Conservation (phyloP, 1,284 basidiomycete species). For the Macrocystidia cucumis region DNA sequence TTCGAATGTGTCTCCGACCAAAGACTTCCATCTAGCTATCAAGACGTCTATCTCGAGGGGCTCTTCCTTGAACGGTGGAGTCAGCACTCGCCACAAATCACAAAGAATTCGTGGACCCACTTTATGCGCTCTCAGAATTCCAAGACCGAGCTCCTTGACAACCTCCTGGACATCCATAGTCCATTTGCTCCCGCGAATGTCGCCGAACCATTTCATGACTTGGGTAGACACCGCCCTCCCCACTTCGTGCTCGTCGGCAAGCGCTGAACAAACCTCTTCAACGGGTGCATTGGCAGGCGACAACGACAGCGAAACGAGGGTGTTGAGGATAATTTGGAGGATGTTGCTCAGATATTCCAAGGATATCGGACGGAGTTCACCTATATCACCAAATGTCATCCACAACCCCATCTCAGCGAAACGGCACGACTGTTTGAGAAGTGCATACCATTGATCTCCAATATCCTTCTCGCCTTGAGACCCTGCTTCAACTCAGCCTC, state of each 20-base stretch:
- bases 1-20: conserved; percentile 72
- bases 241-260: conserved; percentile 74
- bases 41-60: conserved; percentile 50
- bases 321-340: conserved; percentile 66
- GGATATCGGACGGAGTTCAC: conserved; percentile 62
- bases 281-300: conserved; percentile 40
- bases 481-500: conserved; percentile 63
- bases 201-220: conserved; percentile 77
- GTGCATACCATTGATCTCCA: conserved; percentile 58
- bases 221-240: conserved; percentile 52
- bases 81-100: neutral
- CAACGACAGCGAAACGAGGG: conserved; percentile 53
- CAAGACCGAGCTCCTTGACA: conserved; percentile 64
- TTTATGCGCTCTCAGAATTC: conserved; percentile 57
- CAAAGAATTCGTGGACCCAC: conserved; percentile 28
- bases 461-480: conserved; percentile 57
- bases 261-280: conserved; percentile 42
- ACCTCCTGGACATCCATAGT: conserved; percentile 50
- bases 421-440: conserved; percentile 4
- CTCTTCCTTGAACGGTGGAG: conserved; percentile 28
- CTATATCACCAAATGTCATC: conserved; percentile 24
- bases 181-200: conserved; percentile 49
- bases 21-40: conserved; percentile 56
- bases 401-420: neutral
- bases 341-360: conserved; percentile 58